Conservation (phyloP, 257 asterid genomes). For the Rehmannia glutinosa region DNA sequence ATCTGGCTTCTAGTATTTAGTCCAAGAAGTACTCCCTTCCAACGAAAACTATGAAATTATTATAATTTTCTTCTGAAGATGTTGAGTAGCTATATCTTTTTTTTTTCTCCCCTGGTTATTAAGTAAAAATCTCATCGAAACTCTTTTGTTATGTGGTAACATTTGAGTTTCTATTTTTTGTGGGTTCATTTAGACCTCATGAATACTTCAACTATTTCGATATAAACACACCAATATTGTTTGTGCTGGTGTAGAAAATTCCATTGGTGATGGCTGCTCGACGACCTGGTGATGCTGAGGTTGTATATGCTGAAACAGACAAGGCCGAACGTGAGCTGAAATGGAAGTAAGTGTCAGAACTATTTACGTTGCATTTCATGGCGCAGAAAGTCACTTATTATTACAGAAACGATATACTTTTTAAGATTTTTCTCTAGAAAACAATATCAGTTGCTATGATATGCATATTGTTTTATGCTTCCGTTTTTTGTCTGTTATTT, state of each 20-base stretch:
- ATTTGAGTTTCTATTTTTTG: not conserved
- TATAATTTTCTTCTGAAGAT: no score
- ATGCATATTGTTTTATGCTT: no score
- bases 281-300: conserved; percentile 97
- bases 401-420: no score
- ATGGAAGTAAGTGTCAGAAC: conserved; percentile 75
- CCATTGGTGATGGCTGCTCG: conserved; percentile 81
- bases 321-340: conserved; percentile 82
- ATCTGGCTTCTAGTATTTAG: no score
- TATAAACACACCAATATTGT: not conserved
- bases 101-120: no score
- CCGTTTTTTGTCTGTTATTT: not conserved
- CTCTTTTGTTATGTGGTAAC: not conserved
- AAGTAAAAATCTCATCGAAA: not conserved
- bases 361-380: not conserved
- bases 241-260: conserved; percentile 53
- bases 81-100: not conserved
- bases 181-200: not conserved
- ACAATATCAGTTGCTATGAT: no score
- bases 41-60: no score
- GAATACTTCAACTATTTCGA: not conserved
- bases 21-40: no score
- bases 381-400: not conserved
- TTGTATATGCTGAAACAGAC: conserved; percentile 72
- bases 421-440: no score